Evolutionary conservation across 2,329 filamentous ascomycete genomes (phyloP), one percentile per base, ranked within the genome.

Genomic region (Apiospora arundinis): DNA sequence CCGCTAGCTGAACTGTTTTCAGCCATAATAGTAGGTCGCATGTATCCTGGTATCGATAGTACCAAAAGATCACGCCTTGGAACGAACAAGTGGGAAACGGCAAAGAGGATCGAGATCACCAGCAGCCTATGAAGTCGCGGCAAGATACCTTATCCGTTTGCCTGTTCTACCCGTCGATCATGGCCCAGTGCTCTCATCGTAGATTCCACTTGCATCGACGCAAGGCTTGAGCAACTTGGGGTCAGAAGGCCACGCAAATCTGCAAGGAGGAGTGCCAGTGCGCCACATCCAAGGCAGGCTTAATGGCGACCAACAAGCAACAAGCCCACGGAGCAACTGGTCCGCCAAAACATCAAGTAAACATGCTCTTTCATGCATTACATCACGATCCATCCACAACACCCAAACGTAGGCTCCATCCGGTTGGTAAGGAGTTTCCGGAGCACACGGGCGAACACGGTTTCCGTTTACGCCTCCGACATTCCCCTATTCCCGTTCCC

Each of bases 321-420:
- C 7, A 5, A 21, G 40, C 4, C 32, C 9, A 63, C 56, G 56
- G 56, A 63, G 56, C 56, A 23, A n/a, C 40, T 63, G 28, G 11
- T 63, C 56, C 56, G 56, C 18, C 28, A 14, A 14, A 63, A n/a
- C 56, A 63, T n/a, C 56, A 40, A 63, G 12, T 18, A n/a, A 60
- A 28, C 52, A 37, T 28, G 40, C 11, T n/a, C 28, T 63, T 63
- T 40, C 56, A 63, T 63, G 56, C 56, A 63, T 63, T 63, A 32
- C 56, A 63, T 63, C 56, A 63, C 56, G 56, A 63, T 63, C 56
- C 56, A 32, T 32, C 56, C 56, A 63, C 56, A 40, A 63, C 18
- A 18, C 32, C 56, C 18, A 37, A n/a, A 60, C 16, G 42, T 12
- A 45, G 42, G 42, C 42, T n/a, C 9, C 16, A 63, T 4, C 37